Percentiles rank a stretch among this genome's conserved stretches.
phyloP scores from a whole-genome alignment of 2,329 filamentous ascomycete genomes.

The Colletotrichum sp. region DNA sequence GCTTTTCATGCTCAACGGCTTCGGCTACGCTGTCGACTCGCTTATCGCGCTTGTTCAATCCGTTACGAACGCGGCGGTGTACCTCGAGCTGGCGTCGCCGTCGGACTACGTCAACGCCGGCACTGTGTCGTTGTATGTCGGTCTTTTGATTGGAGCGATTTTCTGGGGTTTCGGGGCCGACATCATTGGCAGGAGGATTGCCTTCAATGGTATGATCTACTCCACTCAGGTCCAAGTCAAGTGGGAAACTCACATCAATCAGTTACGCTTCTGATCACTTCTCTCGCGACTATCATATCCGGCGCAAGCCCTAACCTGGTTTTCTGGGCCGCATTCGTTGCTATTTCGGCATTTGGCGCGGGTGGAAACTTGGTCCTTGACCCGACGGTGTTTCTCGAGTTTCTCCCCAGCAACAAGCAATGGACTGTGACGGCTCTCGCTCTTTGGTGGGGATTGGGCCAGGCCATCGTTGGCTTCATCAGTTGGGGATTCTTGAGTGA shows the following conservation, averaged over 20 bases:
- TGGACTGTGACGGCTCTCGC: conserved; percentile 71
- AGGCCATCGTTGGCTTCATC: conserved; percentile 51
- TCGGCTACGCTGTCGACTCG: conserved; percentile 57
- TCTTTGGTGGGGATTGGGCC: conserved; percentile 54
- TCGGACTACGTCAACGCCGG: conserved; percentile 54
- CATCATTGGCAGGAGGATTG: conserved; percentile 66
- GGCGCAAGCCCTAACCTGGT: conserved; percentile 67
- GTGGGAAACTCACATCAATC: background rate
- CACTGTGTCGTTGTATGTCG: conserved; percentile 61
- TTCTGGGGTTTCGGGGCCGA: conserved; percentile 71
- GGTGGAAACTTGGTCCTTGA: conserved; percentile 71
- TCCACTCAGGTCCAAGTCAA: background rate
- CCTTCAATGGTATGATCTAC: conserved; percentile 56
- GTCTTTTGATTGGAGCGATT: conserved; percentile 55
- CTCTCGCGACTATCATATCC: conserved; percentile 64
- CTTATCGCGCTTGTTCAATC: conserved; percentile 61
- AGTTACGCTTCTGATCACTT: conserved; percentile 62
- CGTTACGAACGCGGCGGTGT: conserved; percentile 43
- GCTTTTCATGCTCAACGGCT: conserved; percentile 66
- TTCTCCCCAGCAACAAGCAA: conserved; percentile 56
- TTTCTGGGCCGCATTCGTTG: conserved; percentile 63
- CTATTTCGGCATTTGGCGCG: conserved; percentile 62
- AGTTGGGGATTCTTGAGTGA: conserved; percentile 55
- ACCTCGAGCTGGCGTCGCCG: conserved; percentile 32
- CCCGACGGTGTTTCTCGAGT: conserved; percentile 55